Evolutionary conservation across 352 stramenopile species (phyloP), one percentile per base, ranked within the genome.

Genomic region (Thraustochytrium striatum): DNA sequence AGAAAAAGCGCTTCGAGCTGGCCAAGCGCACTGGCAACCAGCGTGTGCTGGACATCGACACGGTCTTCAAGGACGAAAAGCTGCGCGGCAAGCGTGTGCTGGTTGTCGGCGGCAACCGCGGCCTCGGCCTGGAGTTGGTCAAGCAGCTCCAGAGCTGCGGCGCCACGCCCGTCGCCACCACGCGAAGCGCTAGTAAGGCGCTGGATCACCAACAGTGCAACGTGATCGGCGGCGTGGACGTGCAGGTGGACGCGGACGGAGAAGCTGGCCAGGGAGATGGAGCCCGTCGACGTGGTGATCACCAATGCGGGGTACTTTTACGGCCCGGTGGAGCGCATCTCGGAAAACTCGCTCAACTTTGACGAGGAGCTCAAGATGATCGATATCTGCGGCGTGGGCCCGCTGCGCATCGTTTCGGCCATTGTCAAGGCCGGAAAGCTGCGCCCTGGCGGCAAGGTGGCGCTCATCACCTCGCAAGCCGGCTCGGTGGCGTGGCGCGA

Each of bases 301-400:
- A 91, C 91, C 78, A 91, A 91, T 75, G 88, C 88, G 3, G 88
- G 88, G 81, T 93, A 93, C 65, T 92, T 92, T 72, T 91, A 91
- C 73, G 88, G 84, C 58, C 86, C 86, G 8, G 72, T 53, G 25
- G 86, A 92, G 81, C 79, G 72, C 41, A 80, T 89, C 11, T 36
- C 50, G 32, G 79, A 81, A 35, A 33, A 25, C 2, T 83, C 79
- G 11, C 68, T 92, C 13, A 91, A 93, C 81, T 91, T 92, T 80
- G 83, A 86, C 2, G 87, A 93, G 62, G 82, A 93, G 82, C 61
- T 90, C 70, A 91, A 91, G 62, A 86, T 89, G 82, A 93, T 92
- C 70, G 79, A 92, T 81, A 91, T 92, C 70, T 90, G 86, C 80
- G 87, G 82, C 19, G 72, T 90, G 43, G 88, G 87, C 41, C 87